phyloP scores from a whole-genome alignment of 192 early-diverging fungal species.

The Gonapodya sp. region DNA sequence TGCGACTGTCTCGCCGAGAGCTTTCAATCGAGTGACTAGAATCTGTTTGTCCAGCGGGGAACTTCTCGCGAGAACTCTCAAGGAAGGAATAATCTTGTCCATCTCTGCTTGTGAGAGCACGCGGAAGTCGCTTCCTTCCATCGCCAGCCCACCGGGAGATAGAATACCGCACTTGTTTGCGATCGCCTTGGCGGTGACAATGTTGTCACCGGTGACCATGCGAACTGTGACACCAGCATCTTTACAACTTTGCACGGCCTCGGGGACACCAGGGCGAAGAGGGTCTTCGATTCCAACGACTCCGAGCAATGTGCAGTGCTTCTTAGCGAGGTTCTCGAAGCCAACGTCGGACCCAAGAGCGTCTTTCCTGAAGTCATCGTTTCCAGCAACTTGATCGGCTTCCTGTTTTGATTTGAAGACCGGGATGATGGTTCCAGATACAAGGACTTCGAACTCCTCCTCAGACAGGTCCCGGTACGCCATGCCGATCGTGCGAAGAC shows the following conservation, averaged over 20 bases:
- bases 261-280: constrained; percentile 85
- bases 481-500: constrained; percentile 83
- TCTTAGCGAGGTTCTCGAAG: constrained; percentile 42
- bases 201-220: constrained; percentile 99
- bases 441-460: constrained; percentile 9
- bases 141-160: constrained; percentile 72
- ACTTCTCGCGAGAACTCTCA: constrained; percentile 90
- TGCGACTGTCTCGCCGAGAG: constrained; percentile 88
- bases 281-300: constrained; percentile 97
- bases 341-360: constrained; percentile 24
- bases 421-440: background rate
- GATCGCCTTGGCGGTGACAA: constrained; percentile 87
- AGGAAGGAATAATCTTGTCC: constrained; percentile 80
- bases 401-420: background rate
- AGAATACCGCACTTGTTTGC: constrained; percentile 90
- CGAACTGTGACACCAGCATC: constrained; percentile 89
- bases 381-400: background rate
- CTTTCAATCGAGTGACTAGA: constrained; percentile 77
- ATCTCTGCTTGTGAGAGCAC: constrained; percentile 71
- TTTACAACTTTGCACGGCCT: constrained; percentile 79
- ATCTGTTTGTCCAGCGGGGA: constrained; percentile 95
- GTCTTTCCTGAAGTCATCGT: constrained; percentile 45
- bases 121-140: constrained; percentile 94
- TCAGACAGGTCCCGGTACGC: constrained; percentile 67
- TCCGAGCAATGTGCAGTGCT: constrained; percentile 65